Evolutionary conservation across 192 early-diverging fungal genomes (phyloP).

Genomic region (Coemansia sp.): DNA sequence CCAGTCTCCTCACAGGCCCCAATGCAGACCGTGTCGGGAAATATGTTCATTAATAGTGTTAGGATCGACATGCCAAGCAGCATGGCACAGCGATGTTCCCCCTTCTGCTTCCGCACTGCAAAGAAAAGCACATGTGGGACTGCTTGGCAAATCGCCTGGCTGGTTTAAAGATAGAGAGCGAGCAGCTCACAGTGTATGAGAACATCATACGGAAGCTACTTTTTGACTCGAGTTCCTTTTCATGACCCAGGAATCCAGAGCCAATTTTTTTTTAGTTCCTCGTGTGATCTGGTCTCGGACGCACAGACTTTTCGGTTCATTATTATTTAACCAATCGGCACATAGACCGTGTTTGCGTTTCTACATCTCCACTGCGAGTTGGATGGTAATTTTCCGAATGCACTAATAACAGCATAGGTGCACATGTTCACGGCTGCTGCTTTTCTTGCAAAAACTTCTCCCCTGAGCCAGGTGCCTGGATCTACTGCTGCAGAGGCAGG

Average conservation of each 20-base stretch:
- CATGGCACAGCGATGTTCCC: background rate
- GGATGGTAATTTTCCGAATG: background rate
- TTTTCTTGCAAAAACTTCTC: background rate
- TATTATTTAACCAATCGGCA: background rate
- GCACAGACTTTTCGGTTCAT: background rate
- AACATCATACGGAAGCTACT: background rate
- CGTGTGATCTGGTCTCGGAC: background rate
- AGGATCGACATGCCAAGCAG: background rate
- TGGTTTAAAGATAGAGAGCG: too few species aligned
- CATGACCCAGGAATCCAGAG: background rate
- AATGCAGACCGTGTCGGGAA: background rate
- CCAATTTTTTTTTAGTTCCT: background rate
- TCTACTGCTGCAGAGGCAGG: background rate
- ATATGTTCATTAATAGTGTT: background rate
- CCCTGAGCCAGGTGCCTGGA: background rate
- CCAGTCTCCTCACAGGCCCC: background rate
- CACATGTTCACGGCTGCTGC: background rate
- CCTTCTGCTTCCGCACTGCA: background rate
- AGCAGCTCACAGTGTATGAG: background rate
- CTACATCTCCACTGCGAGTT: background rate
- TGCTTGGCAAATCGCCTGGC: background rate
- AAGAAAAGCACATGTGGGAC: background rate
- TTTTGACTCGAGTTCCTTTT: background rate
- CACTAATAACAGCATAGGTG: background rate
- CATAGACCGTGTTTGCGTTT: background rate